Base-by-base conservation (phyloP, 1,284 basidiomycete genomes). In the Ustilago esculenta region DNA sequence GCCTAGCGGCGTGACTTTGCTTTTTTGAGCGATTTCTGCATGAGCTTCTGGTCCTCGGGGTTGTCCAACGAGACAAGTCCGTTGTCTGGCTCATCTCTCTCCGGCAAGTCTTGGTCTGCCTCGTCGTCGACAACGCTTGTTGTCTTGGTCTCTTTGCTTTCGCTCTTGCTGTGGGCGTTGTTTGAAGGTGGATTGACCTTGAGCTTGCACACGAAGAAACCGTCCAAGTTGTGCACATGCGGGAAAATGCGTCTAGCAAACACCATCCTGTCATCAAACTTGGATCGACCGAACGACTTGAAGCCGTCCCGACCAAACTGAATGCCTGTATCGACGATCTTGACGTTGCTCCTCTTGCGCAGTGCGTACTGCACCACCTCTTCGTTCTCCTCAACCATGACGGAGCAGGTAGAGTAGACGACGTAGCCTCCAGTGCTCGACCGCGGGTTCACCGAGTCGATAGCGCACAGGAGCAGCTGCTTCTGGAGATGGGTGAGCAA, bases 161-260 rank as follows among this genome's bases (percentile, higher is more conserved):
- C 39, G 4, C 21, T 23, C 11, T 30, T 35, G 32, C 34, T 36
- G 33, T 35, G 9, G 35, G 23, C 47, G 45, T 51, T 52, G 40
- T 64, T 75, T 29, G 55, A 66, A 3, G 57, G 35, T 10, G 76
- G 73, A 42, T 73, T 71, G 20, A 98, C 89, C 84, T 93, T 96
- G 86, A 99, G 92, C 84, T 98, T 98, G 70, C 95, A 94, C 52
- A 98, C 94, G 83, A 89, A 99, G 86, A 99, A 99, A 2, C 96
- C 96, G 83, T 99, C 96, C 91, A 98, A 92, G 75, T 84, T 83
- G 72, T 83, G 82, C 17, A 82, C 82, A 51, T 83, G 79, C 14
- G 81, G 78, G 42, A 77, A 82, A 56, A 82, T 75, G 11, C 80
- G 48, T 11, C 75, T 64, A 3, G 70, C 72, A 25, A 74, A 65